Evolutionary conservation across 1,284 basidiomycete species (phyloP), one percentile per base, ranked within the genome.

Genomic region (Moesziomyces sp.): DNA sequence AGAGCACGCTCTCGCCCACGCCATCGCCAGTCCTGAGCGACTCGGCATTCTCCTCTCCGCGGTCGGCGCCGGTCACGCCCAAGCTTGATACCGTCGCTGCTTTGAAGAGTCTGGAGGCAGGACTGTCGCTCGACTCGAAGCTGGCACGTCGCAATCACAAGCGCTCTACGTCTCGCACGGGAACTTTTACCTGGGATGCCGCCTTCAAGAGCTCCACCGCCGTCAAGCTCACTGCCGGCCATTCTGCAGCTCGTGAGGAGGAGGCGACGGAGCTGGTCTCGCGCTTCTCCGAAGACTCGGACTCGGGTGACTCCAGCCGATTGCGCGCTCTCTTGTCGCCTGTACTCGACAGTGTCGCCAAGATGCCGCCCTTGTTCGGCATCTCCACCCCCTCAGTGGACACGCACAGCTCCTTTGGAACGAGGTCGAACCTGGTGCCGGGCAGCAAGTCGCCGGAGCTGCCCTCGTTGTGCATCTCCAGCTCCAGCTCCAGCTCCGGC

Each of bases 41-140:
- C 10, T 7, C 24, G 14, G 43, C 52, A 3, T 48, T 54, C 19
- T 24, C 44, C 14, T 42, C 35, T 1, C 48, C 52, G 2, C 55
- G 65, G 2, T 5, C 55, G 3, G 40, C 58, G 4, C 55, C 55
- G 1, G 28, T 40, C 21, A 58, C 54, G n/a, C 65, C 59, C 9
- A 54, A 52, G 47, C 24, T 57, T 10, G 52, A 62, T 44, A 61
- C 55, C 16, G 46, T 61, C 7, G 47, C 52, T 18, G 33, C 28
- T 3, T 33, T 68, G 10, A 53, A 44, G n/a, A 46, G 11, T 18
- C 49, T 68, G 45, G 65, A 68, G 26, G 51, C 51, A 4, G 55
- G 52, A 16, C 42, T 68, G 38, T 68, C 65, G 46, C 50, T 55
- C 35, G 65, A 68, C 33, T 62, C 59, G 1, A 61, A 58, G 38